Conservation (phyloP, 2,329 filamentous ascomycete species). For the Cladophialophora psammophila region DNA sequence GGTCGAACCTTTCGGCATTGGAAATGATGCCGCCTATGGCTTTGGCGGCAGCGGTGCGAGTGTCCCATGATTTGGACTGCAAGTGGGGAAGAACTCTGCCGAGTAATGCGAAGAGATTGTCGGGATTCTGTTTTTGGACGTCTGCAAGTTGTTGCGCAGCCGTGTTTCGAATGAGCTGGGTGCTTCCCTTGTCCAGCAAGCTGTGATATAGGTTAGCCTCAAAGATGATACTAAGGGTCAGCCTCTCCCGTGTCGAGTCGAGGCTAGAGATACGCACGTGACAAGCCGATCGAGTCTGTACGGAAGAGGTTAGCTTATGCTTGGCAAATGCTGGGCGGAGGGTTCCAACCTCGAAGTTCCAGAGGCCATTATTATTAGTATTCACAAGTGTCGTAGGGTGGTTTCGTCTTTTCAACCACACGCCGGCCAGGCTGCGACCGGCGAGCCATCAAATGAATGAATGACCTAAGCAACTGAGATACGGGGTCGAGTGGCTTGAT, state of each 20-base stretch:
- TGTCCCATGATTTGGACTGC: slow-evolving; percentile 96
- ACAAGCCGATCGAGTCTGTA: slow-evolving; percentile 80
- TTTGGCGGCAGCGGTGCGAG: slow-evolving; percentile 88
- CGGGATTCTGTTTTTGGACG: slow-evolving; percentile 96
- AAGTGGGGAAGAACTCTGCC: slow-evolving; percentile 95
- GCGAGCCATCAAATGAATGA: slow-evolving; percentile 31
- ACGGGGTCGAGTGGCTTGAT: background rate
- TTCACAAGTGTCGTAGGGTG: background rate
- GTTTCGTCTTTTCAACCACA: slow-evolving; percentile 21
- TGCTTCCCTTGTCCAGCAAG: slow-evolving; percentile 96
- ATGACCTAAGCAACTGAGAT: background rate
- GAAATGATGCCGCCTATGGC: slow-evolving; percentile 93
- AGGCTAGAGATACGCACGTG: slow-evolving; percentile 69
- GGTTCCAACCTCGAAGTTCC: slow-evolving; percentile 38
- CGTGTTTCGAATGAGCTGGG: slow-evolving; percentile 92
- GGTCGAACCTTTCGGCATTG: slow-evolving; percentile 86
- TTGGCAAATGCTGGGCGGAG: slow-evolving; percentile 22
- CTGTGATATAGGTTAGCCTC: slow-evolving; percentile 56
- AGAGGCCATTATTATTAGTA: slow-evolving; percentile 32
- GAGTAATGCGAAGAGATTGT: slow-evolving; percentile 95
- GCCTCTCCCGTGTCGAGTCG: background rate
- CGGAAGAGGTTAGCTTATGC: slow-evolving; percentile 29
- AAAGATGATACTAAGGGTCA: background rate
- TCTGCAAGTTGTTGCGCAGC: slow-evolving; percentile 96
- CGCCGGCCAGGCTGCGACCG: slow-evolving; percentile 13